phyloP scores from a whole-genome alignment of 1,139 yeast genomes.

The Chernovozyma sophiae-reginae region DNA sequence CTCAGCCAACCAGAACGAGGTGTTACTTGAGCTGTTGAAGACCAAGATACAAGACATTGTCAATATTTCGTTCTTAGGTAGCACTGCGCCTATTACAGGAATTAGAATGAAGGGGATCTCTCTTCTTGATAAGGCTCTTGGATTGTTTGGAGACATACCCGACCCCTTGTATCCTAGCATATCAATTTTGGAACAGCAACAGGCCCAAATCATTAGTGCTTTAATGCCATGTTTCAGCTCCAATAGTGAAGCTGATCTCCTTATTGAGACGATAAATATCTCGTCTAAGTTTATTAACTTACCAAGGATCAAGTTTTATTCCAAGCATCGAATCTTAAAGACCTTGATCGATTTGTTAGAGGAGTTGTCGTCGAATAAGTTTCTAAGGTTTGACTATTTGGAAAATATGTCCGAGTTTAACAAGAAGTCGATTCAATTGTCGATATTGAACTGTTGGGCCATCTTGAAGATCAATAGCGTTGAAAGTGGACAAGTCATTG shows the following conservation, averaged over 20 bases:
- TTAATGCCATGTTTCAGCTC: conserved; percentile 82
- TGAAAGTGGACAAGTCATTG: background rate
- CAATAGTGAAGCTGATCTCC: conserved; percentile 69
- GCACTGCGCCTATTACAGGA: conserved; percentile 64
- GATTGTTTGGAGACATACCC: conserved; percentile 51
- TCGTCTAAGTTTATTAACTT: conserved; percentile 69
- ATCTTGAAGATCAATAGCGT: conserved; percentile 50
- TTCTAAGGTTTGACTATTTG: conserved; percentile 38
- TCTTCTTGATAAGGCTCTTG: conserved; percentile 45
- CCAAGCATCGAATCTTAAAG: conserved; percentile 59
- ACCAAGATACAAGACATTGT: conserved; percentile 66
- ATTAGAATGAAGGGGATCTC: conserved; percentile 65
- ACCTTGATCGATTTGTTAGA: conserved; percentile 67
- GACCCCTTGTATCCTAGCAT: conserved; percentile 75
- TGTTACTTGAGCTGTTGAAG: conserved; percentile 40
- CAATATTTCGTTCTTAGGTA: conserved; percentile 78
- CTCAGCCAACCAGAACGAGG: conserved; percentile 36
- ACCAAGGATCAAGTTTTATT: conserved; percentile 45
- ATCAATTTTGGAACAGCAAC: conserved; percentile 82
- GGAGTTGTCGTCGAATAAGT: conserved; percentile 48
- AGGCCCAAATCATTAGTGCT: conserved; percentile 91
- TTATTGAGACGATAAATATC: conserved; percentile 73
- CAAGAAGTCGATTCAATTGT: conserved; percentile 60
- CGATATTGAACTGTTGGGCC: conserved; percentile 89
- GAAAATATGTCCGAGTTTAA: conserved; percentile 50